Conservation (phyloP, 2,329 filamentous ascomycete genomes). For the Pseudocercospora fijiensis region DNA sequence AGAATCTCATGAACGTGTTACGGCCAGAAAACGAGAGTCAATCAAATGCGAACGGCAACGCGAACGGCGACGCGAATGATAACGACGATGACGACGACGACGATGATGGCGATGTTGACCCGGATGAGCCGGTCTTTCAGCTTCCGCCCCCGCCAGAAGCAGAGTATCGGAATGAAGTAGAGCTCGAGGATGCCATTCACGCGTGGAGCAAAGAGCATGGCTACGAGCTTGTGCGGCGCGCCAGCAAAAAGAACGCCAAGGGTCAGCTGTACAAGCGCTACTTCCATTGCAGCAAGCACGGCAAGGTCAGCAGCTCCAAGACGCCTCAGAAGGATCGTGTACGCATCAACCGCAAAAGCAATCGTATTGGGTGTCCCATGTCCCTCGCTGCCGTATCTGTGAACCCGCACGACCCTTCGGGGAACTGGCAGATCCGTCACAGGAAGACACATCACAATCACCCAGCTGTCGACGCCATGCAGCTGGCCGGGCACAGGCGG, state of each 20-base stretch:
- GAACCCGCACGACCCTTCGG: conserved; percentile 33
- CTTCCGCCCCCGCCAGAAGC: conserved; percentile 37
- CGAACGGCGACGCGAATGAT: conserved; percentile 10
- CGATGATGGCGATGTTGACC: conserved; percentile 26
- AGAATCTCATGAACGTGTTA: conserved; percentile 30
- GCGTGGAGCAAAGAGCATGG: conserved; percentile 38
- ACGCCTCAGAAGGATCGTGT: conserved; percentile 30
- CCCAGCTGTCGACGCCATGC: conserved; percentile 32
- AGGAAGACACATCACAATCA: conserved; percentile 39
- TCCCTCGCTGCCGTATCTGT: conserved; percentile 35
- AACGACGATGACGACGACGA: conserved; percentile 31
- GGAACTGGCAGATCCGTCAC: conserved; percentile 38
- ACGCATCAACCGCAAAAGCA: conserved; percentile 33
- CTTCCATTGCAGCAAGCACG: conserved; percentile 38
- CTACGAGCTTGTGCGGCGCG: conserved; percentile 37
- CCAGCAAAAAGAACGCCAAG: conserved; percentile 37
- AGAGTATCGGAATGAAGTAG: conserved; percentile 30
- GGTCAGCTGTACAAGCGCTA: conserved; percentile 39
- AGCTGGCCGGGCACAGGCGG: conserved; percentile 35
- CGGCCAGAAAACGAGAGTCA: conserved; percentile 20
- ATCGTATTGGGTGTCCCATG: conserved; percentile 37
- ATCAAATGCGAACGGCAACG: neutral
- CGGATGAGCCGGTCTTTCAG: conserved; percentile 33
- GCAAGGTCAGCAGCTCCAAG: conserved; percentile 30
- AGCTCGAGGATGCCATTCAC: conserved; percentile 36